Base-by-base conservation (phyloP, 2,329 filamentous ascomycete species). In the Venturia asperata region DNA sequence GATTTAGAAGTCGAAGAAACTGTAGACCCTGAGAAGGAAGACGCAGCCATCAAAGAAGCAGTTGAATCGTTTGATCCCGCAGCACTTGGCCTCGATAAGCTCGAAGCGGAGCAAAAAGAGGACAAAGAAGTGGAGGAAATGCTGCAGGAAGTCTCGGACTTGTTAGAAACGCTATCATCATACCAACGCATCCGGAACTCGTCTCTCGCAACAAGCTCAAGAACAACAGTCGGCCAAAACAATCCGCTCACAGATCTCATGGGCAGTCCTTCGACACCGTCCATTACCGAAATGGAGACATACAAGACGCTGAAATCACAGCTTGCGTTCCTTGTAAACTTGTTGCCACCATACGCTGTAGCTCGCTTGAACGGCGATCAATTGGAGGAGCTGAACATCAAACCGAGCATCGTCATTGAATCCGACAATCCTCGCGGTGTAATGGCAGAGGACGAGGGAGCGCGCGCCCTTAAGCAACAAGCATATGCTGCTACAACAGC, bases 301-400 rank as follows among this genome's bases (percentile, higher is more conserved):
- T 96, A 95, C 73, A 82, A 91, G 68, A 82, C 87, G 34, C 81
- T 96, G 63, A 91, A 89, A 72, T 83, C 87, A 4, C 90, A 92
- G 72, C 79, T 96, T 24, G 80, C 85, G 0, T 78, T 92, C 39
- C 85, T 96, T 68, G 83, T 96, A 67, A 83, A 88, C 68, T 85
- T 83, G 47, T 78, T 96, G 13, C 92, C 92, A 1, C 92, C 92
- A 1, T 94, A 91, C 72, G 90, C 89, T 1, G 89, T 96, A 30
- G 87, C 92, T 6, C 93, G 94, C 71, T 79, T 96, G 67, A 88
- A 95, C 70, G 91, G 91, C 11, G 89, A 95, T 72, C 89, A 92
- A 74, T 78, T 96, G n/a, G 88, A 87, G 39, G 89, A 92, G 66
- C 79, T 96, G 61, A 87, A 90, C 68, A 88, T 96, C 72, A 93